These are phyloP conservation scores for Cordyceps cateniannulata DNA, from an alignment of 2,329 filamentous ascomycete species.

Conservation along the genomic window DNA sequence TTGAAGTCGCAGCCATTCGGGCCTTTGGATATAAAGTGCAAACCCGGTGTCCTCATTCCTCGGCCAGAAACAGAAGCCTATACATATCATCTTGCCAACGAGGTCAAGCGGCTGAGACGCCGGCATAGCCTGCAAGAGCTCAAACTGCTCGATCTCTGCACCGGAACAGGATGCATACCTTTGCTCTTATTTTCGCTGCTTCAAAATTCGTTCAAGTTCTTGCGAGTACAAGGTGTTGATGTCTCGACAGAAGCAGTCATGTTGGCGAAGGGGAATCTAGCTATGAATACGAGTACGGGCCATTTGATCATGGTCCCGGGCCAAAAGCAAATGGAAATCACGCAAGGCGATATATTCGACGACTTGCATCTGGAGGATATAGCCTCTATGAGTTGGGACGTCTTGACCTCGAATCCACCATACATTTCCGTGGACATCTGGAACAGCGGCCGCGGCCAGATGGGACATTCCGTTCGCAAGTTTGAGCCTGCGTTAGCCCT, in stretches of 20 bases:
- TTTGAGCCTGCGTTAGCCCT: constrained; percentile 78
- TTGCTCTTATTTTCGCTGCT: constrained; percentile 65
- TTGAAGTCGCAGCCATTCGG: constrained; percentile 87
- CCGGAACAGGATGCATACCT: constrained; percentile 85
- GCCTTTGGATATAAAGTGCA: constrained; percentile 69
- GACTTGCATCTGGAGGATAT: constrained; percentile 29
- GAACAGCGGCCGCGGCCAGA: constrained; percentile 30
- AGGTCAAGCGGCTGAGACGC: constrained; percentile 26
- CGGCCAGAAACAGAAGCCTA: constrained; percentile 71
- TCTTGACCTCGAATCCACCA: constrained; percentile 84
- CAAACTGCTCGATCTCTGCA: constrained; percentile 77
- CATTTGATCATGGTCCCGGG: constrained; percentile 16
- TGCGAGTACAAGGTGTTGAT: constrained; percentile 65
- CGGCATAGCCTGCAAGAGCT: constrained; percentile 8
- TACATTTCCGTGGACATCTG: constrained; percentile 63
- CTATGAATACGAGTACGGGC: constrained; percentile 36
- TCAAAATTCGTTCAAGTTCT: constrained; percentile 26
- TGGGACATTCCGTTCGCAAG: constrained; percentile 69
- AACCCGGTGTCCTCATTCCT: constrained; percentile 76
- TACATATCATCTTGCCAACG: constrained; percentile 46
- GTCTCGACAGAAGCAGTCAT: constrained; percentile 58
- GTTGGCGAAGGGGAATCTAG: constrained; percentile 60
- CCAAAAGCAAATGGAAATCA: constrained; percentile 35
- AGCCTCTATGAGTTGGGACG: constrained; percentile 37
- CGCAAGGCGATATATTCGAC: constrained; percentile 43